A percentile compares a stretch with the other conserved stretches of the same genome.
These are phyloP conservation scores for Prillingera fragicola DNA, from an alignment of 1,284 basidiomycete genomes.

Conservation along the genomic window DNA sequence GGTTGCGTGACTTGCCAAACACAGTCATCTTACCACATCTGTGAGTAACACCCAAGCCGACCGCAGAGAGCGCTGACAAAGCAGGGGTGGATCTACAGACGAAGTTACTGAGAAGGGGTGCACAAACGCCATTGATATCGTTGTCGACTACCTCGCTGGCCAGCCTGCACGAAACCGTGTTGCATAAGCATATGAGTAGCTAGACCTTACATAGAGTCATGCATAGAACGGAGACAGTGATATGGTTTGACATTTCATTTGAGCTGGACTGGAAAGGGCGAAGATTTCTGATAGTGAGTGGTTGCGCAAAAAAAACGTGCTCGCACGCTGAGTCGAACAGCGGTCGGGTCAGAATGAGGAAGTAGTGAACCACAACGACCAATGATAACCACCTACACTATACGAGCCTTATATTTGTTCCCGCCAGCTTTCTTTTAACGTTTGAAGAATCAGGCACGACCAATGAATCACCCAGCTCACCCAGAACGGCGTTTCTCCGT, in stretches of 20 bases:
- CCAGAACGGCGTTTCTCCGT: conserved; percentile 1
- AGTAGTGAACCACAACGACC: conserved; percentile 3
- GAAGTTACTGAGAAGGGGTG: conserved; percentile 30
- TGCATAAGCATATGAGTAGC: too few species aligned
- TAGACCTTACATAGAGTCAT: too few species aligned
- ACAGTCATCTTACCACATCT: conserved; percentile 40
- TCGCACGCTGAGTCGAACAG: conserved; percentile 18
- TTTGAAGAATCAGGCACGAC: too few species aligned
- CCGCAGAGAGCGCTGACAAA: not conserved
- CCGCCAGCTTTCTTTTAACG: too few species aligned
- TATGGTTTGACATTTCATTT: too few species aligned
- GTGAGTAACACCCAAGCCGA: conserved; percentile 24
- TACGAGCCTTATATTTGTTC: conserved; percentile 3
- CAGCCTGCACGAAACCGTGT: conserved; percentile 33
- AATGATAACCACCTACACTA: conserved; percentile 9
- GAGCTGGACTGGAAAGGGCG: too few species aligned
- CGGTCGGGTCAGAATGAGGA: conserved; percentile 5
- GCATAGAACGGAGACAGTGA: too few species aligned
- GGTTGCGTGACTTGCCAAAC: conserved; percentile 30
- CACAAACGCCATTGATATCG: conserved; percentile 33
- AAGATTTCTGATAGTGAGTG: too few species aligned
- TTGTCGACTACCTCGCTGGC: conserved; percentile 39
- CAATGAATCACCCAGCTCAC: too few species aligned
- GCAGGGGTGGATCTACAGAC: conserved; percentile 36
- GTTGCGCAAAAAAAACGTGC: conserved; percentile 8